phyloP scores from a whole-genome alignment of 1,139 yeast species.

The Sugiyamaella neomexicana region DNA sequence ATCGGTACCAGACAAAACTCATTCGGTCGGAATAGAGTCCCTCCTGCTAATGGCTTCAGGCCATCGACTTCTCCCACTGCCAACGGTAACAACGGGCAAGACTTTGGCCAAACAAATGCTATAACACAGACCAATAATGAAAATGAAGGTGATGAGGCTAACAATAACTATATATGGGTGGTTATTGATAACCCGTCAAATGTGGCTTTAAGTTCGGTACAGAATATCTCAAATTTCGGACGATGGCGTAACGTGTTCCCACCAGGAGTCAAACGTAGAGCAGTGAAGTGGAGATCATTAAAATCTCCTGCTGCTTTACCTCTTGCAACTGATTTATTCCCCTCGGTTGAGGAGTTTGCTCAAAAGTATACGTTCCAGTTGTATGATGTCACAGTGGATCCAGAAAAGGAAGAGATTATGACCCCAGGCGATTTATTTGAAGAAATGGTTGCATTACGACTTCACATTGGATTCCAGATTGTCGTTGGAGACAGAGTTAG shows the following conservation, averaged over 20 bases:
- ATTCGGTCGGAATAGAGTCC: background rate
- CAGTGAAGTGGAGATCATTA: conserved; percentile 88
- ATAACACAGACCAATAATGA: background rate
- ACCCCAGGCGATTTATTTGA: conserved; percentile 67
- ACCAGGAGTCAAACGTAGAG: conserved; percentile 57
- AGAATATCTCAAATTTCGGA: conserved; percentile 46
- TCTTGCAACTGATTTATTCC: conserved; percentile 72
- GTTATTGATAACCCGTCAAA: conserved; percentile 37
- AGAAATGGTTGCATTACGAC: conserved; percentile 82
- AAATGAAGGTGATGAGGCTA: conserved; percentile 13
- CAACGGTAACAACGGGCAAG: background rate
- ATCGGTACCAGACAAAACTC: conserved; percentile 13
- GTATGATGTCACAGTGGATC: conserved; percentile 62
- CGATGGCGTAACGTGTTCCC: conserved; percentile 94
- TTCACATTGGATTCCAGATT: conserved; percentile 87
- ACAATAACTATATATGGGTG: conserved; percentile 35
- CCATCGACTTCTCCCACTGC: conserved; percentile 10
- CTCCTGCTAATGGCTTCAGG: conserved; percentile 1
- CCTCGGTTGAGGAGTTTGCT: conserved; percentile 60
- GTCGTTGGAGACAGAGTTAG: conserved; percentile 70
- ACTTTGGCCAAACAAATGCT: background rate
- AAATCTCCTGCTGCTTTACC: conserved; percentile 95
- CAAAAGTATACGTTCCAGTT: conserved; percentile 50
- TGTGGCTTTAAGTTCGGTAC: conserved; percentile 26
- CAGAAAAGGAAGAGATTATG: conserved; percentile 53